phyloP scores from a whole-genome alignment of 768 basidiomycete species.

The Lentinula raphanica region DNA sequence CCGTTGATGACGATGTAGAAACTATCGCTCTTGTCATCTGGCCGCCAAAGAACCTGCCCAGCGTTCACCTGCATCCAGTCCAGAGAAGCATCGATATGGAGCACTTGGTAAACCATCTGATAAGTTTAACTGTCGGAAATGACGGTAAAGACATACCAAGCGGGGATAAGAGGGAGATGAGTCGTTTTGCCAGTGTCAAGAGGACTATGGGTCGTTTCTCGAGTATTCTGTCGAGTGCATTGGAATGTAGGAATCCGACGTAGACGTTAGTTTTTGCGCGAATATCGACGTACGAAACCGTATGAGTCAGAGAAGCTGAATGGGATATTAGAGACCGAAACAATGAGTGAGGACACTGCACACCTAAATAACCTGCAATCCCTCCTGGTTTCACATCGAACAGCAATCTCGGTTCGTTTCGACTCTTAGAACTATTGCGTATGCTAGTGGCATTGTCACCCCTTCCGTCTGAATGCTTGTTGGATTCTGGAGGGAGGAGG shows the following conservation, averaged over 20 bases:
- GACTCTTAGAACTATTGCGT: not conserved
- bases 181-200: constrained; percentile 90
- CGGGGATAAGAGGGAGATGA: constrained; percentile 92
- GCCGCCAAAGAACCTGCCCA: constrained; percentile 91
- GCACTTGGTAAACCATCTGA: constrained; percentile 43
- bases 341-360: constrained; percentile 12
- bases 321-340: not conserved
- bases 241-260: constrained; percentile 88
- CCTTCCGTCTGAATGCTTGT: constrained; percentile 13
- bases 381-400: constrained; percentile 97
- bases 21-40: constrained; percentile 86
- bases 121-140: not conserved
- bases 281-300: constrained; percentile 94
- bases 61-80: constrained; percentile 99
- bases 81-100: constrained; percentile 93
- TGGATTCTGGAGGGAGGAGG: constrained; percentile 53
- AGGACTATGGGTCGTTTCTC: constrained; percentile 95
- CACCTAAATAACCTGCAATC: constrained; percentile 93
- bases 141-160: constrained; percentile 50
- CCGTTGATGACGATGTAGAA: constrained; percentile 99
- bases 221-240: constrained; percentile 82
- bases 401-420: constrained; percentile 52
- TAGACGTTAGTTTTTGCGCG: constrained; percentile 97
- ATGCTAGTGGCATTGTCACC: not conserved
- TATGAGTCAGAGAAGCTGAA: constrained; percentile 82